Conservation (phyloP, 306 rosid genomes). For the Castanea mollissima region DNA sequence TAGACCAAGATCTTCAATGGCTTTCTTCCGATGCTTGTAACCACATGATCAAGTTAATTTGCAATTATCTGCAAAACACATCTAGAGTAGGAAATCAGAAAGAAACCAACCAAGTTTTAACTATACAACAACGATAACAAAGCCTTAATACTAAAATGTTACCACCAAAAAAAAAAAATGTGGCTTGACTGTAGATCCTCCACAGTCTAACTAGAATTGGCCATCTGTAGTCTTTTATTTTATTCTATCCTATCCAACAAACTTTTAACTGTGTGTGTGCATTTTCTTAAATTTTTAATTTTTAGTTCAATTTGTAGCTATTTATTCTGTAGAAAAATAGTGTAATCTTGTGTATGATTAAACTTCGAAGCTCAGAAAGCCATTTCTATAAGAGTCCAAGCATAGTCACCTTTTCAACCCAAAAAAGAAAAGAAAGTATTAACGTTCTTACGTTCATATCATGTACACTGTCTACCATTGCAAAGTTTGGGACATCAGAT, state of each 20-base stretch:
- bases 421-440: neutral
- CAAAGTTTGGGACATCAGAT: conserved; percentile 37
- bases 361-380: neutral
- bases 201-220: neutral
- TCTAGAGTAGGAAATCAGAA: too few species aligned
- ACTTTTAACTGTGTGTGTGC: too few species aligned
- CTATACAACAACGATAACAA: too few species aligned
- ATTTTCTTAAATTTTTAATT: neutral
- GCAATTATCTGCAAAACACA: too few species aligned
- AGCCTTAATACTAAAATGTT: too few species aligned
- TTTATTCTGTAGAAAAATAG: neutral
- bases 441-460: conserved; percentile 86
- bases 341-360: neutral
- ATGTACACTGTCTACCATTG: conserved; percentile 74
- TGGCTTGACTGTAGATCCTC: neutral
- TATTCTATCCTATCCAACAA: too few species aligned
- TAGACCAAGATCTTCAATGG: conserved; percentile 81
- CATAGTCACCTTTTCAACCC: too few species aligned
- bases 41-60: conserved; percentile 19
- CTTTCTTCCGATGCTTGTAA: conserved; percentile 68
- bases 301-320: neutral
- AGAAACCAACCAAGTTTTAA: too few species aligned
- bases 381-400: neutral
- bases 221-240: too few species aligned
- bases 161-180: too few species aligned